Conservation (phyloP, 306 rosid genomes). For the Trifolium dubium region DNA sequence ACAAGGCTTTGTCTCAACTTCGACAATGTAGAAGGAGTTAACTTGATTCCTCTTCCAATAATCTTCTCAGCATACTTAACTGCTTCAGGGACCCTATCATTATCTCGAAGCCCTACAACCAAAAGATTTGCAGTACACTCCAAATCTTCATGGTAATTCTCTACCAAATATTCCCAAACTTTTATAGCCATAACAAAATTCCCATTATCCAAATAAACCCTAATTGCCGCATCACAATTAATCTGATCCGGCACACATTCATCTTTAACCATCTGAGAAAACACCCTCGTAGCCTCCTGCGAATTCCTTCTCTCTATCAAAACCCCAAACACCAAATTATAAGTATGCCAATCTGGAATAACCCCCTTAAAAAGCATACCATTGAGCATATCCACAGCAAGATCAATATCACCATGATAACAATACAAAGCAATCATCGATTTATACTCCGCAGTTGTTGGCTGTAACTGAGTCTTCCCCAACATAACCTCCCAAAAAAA, state of each 20-base stretch:
- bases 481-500: slow-evolving; percentile 63
- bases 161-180: slow-evolving; percentile 65
- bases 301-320: slow-evolving; percentile 55
- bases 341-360: slow-evolving; percentile 58
- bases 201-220: slow-evolving; percentile 51
- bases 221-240: slow-evolving; percentile 60
- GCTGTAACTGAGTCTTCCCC: slow-evolving; percentile 37
- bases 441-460: slow-evolving; percentile 56
- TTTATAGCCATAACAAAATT: slow-evolving; percentile 56
- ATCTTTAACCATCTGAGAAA: slow-evolving; percentile 66
- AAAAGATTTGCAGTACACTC: slow-evolving; percentile 59
- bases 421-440: slow-evolving; percentile 60
- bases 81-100: slow-evolving; percentile 60
- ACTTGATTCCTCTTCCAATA: slow-evolving; percentile 59
- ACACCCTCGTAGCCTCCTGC: slow-evolving; percentile 52
- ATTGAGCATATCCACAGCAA: slow-evolving; percentile 54
- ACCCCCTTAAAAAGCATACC: slow-evolving; percentile 60
- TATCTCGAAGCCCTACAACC: slow-evolving; percentile 56
- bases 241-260: slow-evolving; percentile 61
- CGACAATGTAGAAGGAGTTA: slow-evolving; percentile 57
- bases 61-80: slow-evolving; percentile 75
- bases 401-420: slow-evolving; percentile 40
- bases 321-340: slow-evolving; percentile 58
- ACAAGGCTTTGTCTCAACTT: slow-evolving; percentile 65
- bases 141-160: slow-evolving; percentile 51